phyloP scores from a whole-genome alignment of 176 grass and related monocot genomes.

The Canna indica region DNA sequence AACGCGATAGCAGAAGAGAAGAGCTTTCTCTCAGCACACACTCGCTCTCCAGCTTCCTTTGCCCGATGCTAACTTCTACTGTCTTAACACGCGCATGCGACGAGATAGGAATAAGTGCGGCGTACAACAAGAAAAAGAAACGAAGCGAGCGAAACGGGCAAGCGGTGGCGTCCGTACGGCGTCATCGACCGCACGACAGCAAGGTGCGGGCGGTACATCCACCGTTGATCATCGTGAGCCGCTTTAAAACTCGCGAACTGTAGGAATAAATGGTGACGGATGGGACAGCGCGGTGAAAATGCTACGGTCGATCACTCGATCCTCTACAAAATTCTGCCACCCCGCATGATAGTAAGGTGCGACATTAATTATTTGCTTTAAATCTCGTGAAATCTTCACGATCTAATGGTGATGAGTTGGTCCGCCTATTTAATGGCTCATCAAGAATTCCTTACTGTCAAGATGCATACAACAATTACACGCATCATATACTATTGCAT shows the following conservation, averaged over 20 bases:
- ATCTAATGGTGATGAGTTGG: neutral
- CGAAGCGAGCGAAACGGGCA: no score
- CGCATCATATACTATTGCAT: no score
- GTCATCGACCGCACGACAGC: no score
- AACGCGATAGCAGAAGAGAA: neutral
- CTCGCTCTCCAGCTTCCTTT: neutral
- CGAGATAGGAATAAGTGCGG: neutral
- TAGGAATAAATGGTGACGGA: neutral
- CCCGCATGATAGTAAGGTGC: no score
- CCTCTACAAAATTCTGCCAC: no score
- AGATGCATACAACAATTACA: no score
- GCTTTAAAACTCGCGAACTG: neutral
- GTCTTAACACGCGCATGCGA: no score
- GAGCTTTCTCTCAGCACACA: neutral
- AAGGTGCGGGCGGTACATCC: neutral
- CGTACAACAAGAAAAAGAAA: neutral
- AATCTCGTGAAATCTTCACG: neutral
- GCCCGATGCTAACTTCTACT: neutral
- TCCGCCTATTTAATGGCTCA: no score
- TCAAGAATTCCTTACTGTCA: no score
- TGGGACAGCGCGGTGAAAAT: no score
- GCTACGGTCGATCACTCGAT: no score
- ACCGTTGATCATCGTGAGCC: neutral
- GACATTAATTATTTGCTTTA: neutral
- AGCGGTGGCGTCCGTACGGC: no score